These are phyloP conservation scores for Saprolegnia diclina DNA, from an alignment of 352 stramenopile species.

Conservation along the genomic window DNA sequence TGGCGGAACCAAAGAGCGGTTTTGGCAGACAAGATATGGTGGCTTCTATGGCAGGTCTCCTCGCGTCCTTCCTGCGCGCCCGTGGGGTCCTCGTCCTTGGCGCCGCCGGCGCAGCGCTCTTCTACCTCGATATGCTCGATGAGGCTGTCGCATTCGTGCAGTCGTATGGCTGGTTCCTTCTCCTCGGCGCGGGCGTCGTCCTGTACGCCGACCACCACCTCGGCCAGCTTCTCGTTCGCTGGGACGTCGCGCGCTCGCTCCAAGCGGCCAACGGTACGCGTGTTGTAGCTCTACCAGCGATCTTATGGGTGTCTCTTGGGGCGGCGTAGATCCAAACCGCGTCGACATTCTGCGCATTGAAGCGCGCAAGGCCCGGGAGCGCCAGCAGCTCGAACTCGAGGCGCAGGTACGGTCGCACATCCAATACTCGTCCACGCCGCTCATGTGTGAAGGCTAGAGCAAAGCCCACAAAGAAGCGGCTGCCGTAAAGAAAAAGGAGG, in stretches of 20 bases:
- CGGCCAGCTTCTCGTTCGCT: neutral
- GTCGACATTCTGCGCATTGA: slow-evolving; percentile 20
- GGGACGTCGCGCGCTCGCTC: slow-evolving; percentile 9
- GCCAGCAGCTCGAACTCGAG: slow-evolving; percentile 15
- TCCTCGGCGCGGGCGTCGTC: neutral
- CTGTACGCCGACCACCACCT: slow-evolving; percentile 10
- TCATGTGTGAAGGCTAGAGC: slow-evolving; percentile 15
- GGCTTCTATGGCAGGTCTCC: neutral
- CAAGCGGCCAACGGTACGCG: slow-evolving; percentile 14
- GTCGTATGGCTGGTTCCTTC: slow-evolving; percentile 20
- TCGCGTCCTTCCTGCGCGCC: slow-evolving; percentile 4
- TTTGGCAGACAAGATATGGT: neutral
- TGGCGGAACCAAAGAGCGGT: neutral
- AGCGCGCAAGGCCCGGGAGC: slow-evolving; percentile 11
- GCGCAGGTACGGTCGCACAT: neutral
- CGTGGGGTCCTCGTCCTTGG: neutral
- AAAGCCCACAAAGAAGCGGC: slow-evolving; percentile 18
- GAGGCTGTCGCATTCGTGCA: slow-evolving; percentile 6
- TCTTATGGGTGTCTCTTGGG: neutral
- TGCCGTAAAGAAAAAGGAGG: slow-evolving; percentile 18
- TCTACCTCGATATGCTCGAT: slow-evolving; percentile 7
- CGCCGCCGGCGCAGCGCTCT: neutral
- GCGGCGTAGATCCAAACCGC: slow-evolving; percentile 1
- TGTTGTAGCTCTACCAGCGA: neutral
- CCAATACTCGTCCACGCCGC: neutral